Evolutionary conservation across 768 basidiomycete genomes (phyloP).

Genomic region (Dioszegia hungarica): DNA sequence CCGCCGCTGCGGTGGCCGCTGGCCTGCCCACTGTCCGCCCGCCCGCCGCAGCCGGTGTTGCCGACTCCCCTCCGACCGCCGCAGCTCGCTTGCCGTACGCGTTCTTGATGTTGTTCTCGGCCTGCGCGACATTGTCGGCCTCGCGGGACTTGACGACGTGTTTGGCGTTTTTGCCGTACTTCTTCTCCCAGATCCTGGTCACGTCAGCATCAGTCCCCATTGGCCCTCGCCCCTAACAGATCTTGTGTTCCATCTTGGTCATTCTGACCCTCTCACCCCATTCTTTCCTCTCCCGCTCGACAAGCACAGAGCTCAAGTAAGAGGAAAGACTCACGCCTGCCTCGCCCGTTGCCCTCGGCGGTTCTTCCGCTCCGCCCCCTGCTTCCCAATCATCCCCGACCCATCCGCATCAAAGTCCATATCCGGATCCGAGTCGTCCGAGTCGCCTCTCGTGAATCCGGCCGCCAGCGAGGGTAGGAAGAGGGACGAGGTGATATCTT

Average conservation of each 20-base stretch:
- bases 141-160: constrained; percentile 67
- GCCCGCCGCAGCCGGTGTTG: not conserved
- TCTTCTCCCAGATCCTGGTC: constrained; percentile 93
- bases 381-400: constrained; percentile 53
- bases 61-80: not conserved
- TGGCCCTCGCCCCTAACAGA: no score
- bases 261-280: no score
- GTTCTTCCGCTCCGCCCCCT: constrained; percentile 65
- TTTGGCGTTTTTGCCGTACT: constrained; percentile 83
- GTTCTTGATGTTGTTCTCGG: not conserved
- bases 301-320: not conserved
- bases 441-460: constrained; percentile 75
- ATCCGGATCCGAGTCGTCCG: constrained; percentile 65
- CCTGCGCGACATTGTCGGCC: constrained; percentile 18
- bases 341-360: constrained; percentile 89
- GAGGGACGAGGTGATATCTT: constrained; percentile 54
- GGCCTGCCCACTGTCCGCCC: not conserved
- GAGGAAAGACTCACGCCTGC: constrained; percentile 66
- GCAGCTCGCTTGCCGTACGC: constrained; percentile 5
- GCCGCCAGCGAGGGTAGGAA: constrained; percentile 86
- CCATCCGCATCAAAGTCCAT: constrained; percentile 63
- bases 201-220: no score
- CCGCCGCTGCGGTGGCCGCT: no score
- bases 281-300: constrained; percentile 3
- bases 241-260: no score